Conservation (phyloP, 1,284 basidiomycete species). For the Leccinum subrobustum region DNA sequence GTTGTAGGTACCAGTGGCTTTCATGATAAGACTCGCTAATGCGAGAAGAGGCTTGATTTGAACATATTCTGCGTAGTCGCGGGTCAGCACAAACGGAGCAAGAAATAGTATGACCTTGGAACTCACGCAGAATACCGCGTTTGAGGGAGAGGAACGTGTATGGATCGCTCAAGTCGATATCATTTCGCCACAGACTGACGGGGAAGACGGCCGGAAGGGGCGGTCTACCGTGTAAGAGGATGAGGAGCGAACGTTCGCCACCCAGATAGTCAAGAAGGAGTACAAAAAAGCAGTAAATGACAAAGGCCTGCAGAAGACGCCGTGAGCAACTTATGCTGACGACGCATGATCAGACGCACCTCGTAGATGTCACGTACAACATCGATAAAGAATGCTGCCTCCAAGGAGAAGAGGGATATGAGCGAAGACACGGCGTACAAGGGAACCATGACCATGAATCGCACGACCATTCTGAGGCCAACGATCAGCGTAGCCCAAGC, state of each 20-base stretch:
- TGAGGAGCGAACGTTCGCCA: conserved; percentile 52
- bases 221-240: conserved; percentile 85
- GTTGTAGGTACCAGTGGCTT: conserved; percentile 83
- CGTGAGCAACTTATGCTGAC: too few species aligned
- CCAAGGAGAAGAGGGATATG: too few species aligned
- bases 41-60: conserved; percentile 94
- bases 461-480: too few species aligned
- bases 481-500: too few species aligned
- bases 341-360: too few species aligned
- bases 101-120: conserved; percentile 31
- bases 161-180: conserved; percentile 90
- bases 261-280: too few species aligned
- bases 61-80: conserved; percentile 77
- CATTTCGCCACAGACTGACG: conserved; percentile 69
- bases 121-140: conserved; percentile 85
- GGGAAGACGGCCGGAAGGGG: conserved; percentile 90
- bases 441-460: too few species aligned
- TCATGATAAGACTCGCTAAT: conserved; percentile 81
- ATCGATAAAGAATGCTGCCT: too few species aligned
- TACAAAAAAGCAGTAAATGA: too few species aligned
- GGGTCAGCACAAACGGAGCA: conserved; percentile 4
- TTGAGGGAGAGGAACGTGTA: conserved; percentile 94
- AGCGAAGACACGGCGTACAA: too few species aligned
- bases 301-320: too few species aligned
- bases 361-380: too few species aligned